Percentiles rank a stretch among this genome's conserved stretches.
Conservation (phyloP, 2,329 filamentous ascomycete species). For the Stenocarpella maydis region DNA sequence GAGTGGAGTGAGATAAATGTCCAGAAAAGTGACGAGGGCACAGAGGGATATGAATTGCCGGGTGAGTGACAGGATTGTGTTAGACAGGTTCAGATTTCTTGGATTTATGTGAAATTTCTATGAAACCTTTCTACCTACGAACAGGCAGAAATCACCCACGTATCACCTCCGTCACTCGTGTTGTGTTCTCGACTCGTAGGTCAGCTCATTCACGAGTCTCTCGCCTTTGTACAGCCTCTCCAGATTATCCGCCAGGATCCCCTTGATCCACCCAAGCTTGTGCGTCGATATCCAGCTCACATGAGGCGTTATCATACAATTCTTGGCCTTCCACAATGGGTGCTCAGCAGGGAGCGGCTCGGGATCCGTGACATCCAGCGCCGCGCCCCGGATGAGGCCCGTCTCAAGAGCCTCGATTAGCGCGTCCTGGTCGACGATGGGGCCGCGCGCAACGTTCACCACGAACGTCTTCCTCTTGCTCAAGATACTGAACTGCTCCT, state of each 20-base stretch:
- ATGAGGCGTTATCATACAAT: slow-evolving; percentile 63
- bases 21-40: slow-evolving; percentile 41
- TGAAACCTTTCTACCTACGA: background rate
- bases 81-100: background rate
- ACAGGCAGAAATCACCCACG: background rate
- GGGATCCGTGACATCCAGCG: slow-evolving; percentile 75
- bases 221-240: slow-evolving; percentile 40
- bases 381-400: slow-evolving; percentile 60
- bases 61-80: background rate
- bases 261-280: slow-evolving; percentile 39
- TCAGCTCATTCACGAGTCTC: slow-evolving; percentile 40
- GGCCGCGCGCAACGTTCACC: slow-evolving; percentile 70
- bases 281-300: slow-evolving; percentile 44
- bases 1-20: slow-evolving; percentile 35
- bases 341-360: slow-evolving; percentile 73
- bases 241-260: slow-evolving; percentile 43
- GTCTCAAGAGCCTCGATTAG: slow-evolving; percentile 62
- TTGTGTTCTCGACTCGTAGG: slow-evolving; percentile 18
- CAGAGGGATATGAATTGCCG: slow-evolving; percentile 38
- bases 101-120: no score
- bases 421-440: slow-evolving; percentile 51
- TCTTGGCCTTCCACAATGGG: slow-evolving; percentile 70
- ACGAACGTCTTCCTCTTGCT: slow-evolving; percentile 60
- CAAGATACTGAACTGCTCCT: slow-evolving; percentile 51
- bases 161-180: background rate